phyloP scores from a whole-genome alignment of 108 stramenopile species.

The Fistulifera pelliculosa region DNA sequence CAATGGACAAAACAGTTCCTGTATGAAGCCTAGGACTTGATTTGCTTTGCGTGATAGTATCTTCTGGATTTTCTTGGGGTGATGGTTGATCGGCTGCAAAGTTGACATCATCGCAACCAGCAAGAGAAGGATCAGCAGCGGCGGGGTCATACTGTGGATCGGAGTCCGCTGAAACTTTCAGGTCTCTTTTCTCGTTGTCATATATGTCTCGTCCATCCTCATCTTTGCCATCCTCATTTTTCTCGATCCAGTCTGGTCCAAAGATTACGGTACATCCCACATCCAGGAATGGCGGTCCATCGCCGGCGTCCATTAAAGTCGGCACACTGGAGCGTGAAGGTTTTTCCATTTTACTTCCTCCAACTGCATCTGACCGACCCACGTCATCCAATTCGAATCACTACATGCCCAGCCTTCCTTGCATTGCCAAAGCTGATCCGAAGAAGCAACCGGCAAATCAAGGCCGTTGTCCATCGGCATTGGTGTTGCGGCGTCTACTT shows the following conservation, averaged over 20 bases:
- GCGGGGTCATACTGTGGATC: too few relatives aligned
- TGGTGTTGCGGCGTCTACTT: slow-evolving; percentile 61
- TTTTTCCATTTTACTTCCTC: slow-evolving; percentile 60
- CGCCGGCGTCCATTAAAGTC: slow-evolving; percentile 79
- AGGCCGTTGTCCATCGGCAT: slow-evolving; percentile 4
- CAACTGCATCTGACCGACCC: slow-evolving; percentile 51
- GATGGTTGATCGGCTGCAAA: background rate
- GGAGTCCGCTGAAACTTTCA: background rate
- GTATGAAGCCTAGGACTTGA: slow-evolving; percentile 63
- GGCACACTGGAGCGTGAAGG: slow-evolving; percentile 56
- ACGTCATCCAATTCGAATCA: slow-evolving; percentile 54
- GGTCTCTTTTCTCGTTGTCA: slow-evolving; percentile 52
- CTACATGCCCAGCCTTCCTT: slow-evolving; percentile 62
- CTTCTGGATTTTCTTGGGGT: background rate
- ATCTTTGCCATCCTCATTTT: slow-evolving; percentile 50
- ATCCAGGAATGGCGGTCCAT: slow-evolving; percentile 77
- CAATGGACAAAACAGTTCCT: slow-evolving; percentile 72
- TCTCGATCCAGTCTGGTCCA: slow-evolving; percentile 72
- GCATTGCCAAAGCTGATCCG: slow-evolving; percentile 38
- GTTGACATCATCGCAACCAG: background rate
- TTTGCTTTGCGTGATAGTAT: background rate
- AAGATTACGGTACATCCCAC: slow-evolving; percentile 69
- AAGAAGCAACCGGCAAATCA: background rate
- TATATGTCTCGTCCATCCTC: slow-evolving; percentile 1
- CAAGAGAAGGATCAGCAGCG: background rate